Evolutionary conservation across 805 yeast genomes (phyloP).

Genomic region (Tetrapisispora arboricola): DNA sequence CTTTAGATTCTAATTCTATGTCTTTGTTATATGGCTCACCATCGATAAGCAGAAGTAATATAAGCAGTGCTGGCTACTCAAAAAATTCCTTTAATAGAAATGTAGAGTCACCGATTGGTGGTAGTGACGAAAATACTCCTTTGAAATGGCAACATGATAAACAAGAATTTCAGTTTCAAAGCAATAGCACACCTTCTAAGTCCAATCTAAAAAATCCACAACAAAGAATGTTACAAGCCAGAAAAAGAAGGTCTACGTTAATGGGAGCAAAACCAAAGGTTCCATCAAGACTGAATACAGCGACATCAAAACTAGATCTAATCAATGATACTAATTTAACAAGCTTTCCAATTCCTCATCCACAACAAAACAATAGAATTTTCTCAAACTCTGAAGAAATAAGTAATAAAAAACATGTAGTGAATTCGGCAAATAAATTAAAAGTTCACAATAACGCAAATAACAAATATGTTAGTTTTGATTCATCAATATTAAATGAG

Average conservation of each 20-base stretch:
- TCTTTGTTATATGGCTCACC: slow-evolving; percentile 18
- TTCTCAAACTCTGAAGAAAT: background rate
- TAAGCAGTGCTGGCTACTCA: slow-evolving; percentile 6
- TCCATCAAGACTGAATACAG: slow-evolving; percentile 16
- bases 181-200: slow-evolving; percentile 27
- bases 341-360: slow-evolving; percentile 25
- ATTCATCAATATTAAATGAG: background rate
- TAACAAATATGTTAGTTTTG: slow-evolving; percentile 13
- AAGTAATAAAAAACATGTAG: slow-evolving; percentile 5
- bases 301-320: slow-evolving; percentile 24
- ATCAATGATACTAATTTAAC: slow-evolving; percentile 23
- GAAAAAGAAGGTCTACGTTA: slow-evolving; percentile 17
- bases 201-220: slow-evolving; percentile 5
- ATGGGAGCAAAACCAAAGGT: slow-evolving; percentile 25
- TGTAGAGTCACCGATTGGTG: slow-evolving; percentile 10
- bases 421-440: slow-evolving; percentile 12
- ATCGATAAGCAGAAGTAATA: slow-evolving; percentile 7
- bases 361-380: slow-evolving; percentile 4
- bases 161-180: slow-evolving; percentile 21
- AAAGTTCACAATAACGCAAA: slow-evolving; percentile 10
- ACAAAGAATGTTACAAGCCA: slow-evolving; percentile 9
- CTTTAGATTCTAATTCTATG: slow-evolving; percentile 20
- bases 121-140: slow-evolving; percentile 13
- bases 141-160: slow-evolving; percentile 21
- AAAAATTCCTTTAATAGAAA: slow-evolving; percentile 7